Percentiles rank a stretch among this genome's conserved stretches.
Evolutionary conservation across 176 grass and related monocot species (phyloP).

Genomic region (Aegilops bicornis): DNA sequence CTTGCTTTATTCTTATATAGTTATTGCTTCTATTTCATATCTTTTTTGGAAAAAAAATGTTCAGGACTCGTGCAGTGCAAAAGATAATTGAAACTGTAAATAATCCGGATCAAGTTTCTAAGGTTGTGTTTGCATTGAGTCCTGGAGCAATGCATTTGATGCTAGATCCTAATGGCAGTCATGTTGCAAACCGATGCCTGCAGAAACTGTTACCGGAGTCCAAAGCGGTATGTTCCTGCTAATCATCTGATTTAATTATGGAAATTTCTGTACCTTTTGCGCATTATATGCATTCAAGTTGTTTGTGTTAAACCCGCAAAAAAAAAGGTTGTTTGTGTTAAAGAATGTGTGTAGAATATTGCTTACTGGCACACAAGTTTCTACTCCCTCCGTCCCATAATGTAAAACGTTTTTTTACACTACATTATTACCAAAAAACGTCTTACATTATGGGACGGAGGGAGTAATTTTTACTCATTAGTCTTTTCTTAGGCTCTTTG

Average conservation of each 20-base stretch:
- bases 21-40: constrained; percentile 24
- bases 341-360: neutral
- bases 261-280: constrained; percentile 13
- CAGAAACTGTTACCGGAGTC: constrained; percentile 56
- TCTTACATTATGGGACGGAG: too few relatives aligned
- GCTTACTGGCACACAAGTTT: neutral
- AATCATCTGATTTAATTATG: constrained; percentile 22
- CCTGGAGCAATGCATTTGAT: constrained; percentile 56
- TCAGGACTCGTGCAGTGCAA: constrained; percentile 77
- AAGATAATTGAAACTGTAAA: constrained; percentile 77
- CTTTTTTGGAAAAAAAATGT: constrained; percentile 10
- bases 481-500: neutral
- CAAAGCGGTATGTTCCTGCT: constrained; percentile 44
- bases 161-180: constrained; percentile 72
- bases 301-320: neutral
- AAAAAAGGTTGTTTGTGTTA: neutral
- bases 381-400: too few relatives aligned
- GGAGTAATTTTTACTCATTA: neutral
- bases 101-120: constrained; percentile 39
- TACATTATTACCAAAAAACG: too few relatives aligned
- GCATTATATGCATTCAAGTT: neutral
- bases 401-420: too few relatives aligned
- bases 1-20: constrained; percentile 7
- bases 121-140: constrained; percentile 57
- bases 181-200: constrained; percentile 65